Evolutionary conservation across 352 stramenopile genomes (phyloP).

Genomic region (Elongisporangium prolatum): DNA sequence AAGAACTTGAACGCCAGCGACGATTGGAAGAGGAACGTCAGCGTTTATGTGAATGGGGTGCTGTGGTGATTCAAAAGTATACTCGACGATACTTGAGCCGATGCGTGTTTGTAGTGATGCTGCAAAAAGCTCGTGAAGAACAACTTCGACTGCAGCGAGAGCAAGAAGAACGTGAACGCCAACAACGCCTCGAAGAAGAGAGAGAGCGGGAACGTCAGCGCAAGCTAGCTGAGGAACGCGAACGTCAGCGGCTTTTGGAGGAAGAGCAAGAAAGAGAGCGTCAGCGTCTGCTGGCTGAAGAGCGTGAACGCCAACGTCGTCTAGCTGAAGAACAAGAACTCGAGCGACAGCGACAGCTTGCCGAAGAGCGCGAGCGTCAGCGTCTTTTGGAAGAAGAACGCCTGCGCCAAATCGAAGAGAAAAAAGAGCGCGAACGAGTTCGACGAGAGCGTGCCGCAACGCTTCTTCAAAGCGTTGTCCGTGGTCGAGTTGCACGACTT

Average conservation of each 20-base stretch:
- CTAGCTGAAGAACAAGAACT: slow-evolving; percentile 28
- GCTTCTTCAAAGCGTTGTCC: slow-evolving; percentile 35
- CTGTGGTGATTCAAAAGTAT: slow-evolving; percentile 37
- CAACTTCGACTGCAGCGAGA: slow-evolving; percentile 30
- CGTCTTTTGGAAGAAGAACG: neutral
- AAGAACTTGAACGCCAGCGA: slow-evolving; percentile 27
- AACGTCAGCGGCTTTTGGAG: slow-evolving; percentile 24
- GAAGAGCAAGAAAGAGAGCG: slow-evolving; percentile 21
- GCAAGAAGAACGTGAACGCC: slow-evolving; percentile 22
- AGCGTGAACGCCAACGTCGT: slow-evolving; percentile 21
- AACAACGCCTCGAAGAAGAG: slow-evolving; percentile 14
- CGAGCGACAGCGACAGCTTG: slow-evolving; percentile 18
- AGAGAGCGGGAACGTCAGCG: slow-evolving; percentile 11
- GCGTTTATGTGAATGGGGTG: slow-evolving; percentile 22
- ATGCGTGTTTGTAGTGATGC: slow-evolving; percentile 28
- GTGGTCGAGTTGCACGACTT: slow-evolving; percentile 37
- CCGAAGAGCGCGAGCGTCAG: slow-evolving; percentile 24
- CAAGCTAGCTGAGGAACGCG: slow-evolving; percentile 19
- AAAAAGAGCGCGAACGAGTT: slow-evolving; percentile 18
- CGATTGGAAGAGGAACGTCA: slow-evolving; percentile 20
- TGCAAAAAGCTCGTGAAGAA: slow-evolving; percentile 27
- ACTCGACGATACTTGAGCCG: slow-evolving; percentile 46
- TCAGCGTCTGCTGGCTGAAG: slow-evolving; percentile 11
- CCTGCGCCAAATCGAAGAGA: neutral
- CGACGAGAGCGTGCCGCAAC: slow-evolving; percentile 20